Evolutionary conservation across 805 yeast species (phyloP), one percentile per base, ranked within the genome.

Genomic region (Ogataea polymorpha): DNA sequence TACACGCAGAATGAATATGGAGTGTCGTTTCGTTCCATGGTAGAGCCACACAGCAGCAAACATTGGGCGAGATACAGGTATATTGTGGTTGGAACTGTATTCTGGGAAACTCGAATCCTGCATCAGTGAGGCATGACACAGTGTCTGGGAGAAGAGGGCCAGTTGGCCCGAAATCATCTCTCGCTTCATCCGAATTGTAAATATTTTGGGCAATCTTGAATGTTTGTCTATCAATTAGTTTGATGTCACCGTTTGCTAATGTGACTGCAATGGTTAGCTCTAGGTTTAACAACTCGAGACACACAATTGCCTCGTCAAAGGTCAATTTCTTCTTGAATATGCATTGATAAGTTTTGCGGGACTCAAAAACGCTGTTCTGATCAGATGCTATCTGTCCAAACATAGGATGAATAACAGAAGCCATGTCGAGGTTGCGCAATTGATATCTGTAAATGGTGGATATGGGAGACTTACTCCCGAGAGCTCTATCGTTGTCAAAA

Each of bases 81-180:
- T 64, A 50, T 13, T 64, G 54, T 6, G 75, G 70, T 21, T 52
- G 53, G 27, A 50, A 49, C 0, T 48, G 45, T 10, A 67, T 59
- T 21, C 50, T 51, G 0, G 79, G 74, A 31, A 79, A 68, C 35
- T 64, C 58, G 53, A 72, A 81, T 0, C 85, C 86, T 5, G 75
- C 68, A 48, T 80, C 85, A 23, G 70, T 61, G 3, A 80, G 50
- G 0, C 76, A 62, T 3, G 68, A 53, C 4, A 78, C 62, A 0
- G 66, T 40, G 1, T 50, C 20, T 2, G 75, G 70, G 2, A 63
- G 34, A 18, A 58, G 27, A 14, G 34, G 48, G 15, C 42, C 51
- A 11, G 37, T 21, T 9, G 14, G n/a, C 20, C 23, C 18, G 8
- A 27, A 21, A 23, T 37, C 37, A 21, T 28, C 32, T 20, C 15